phyloP scores from a whole-genome alignment of 2,329 filamentous ascomycete species.

The Coniosporium tulheliwenetii region DNA sequence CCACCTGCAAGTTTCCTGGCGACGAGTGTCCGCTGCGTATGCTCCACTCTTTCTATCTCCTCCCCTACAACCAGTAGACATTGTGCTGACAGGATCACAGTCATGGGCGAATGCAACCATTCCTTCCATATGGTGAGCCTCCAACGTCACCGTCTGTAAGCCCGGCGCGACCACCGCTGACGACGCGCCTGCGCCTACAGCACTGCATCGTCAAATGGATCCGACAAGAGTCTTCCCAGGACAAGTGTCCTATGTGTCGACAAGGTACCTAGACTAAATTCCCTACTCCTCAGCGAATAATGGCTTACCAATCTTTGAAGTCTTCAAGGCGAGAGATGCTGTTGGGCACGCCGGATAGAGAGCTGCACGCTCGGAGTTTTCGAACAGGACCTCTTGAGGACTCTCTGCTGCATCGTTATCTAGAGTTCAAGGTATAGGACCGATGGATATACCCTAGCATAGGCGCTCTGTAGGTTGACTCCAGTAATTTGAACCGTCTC shows the following conservation, averaged over 20 bases:
- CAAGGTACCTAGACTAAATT: conserved; percentile 47
- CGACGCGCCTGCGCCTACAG: conserved; percentile 26
- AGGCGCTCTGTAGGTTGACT: too few species aligned
- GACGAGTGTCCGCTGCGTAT: conserved; percentile 85
- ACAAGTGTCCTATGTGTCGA: conserved; percentile 94
- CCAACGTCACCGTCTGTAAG: too few species aligned
- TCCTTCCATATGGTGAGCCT: conserved; percentile 80
- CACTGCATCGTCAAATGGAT: conserved; percentile 97
- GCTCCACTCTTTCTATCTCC: conserved; percentile 15
- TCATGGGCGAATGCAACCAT: conserved; percentile 91
- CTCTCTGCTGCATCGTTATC: too few species aligned
- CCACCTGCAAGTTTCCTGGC: conserved; percentile 93
- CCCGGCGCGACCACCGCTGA: too few species aligned
- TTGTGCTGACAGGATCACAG: conserved; percentile 30
- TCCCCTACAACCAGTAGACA: conserved; percentile 1
- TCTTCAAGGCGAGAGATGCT: too few species aligned
- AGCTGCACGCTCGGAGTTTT: too few species aligned
- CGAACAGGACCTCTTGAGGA: too few species aligned
- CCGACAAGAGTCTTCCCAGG: conserved; percentile 81
- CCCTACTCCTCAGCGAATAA: not conserved
- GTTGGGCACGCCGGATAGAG: too few species aligned
- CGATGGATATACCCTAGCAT: too few species aligned
- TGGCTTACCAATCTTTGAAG: too few species aligned
- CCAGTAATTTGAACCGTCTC: too few species aligned
- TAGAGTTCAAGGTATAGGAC: too few species aligned